Evolutionary conservation across 768 basidiomycete species (phyloP), one percentile per base, ranked within the genome.

Genomic region (Hemileccinum rubropunctum): DNA sequence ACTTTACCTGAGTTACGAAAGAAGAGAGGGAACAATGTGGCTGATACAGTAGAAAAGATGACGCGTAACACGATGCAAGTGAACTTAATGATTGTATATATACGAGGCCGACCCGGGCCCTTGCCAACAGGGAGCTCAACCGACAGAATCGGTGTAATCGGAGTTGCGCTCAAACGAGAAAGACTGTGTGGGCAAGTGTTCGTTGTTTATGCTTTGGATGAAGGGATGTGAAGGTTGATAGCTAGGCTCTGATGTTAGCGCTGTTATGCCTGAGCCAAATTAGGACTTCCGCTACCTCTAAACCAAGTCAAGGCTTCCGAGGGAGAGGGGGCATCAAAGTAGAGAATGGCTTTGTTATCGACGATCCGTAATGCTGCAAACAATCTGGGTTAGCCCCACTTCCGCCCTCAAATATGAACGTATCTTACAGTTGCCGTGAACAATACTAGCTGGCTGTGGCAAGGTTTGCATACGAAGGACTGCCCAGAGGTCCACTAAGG

Each of bases 401-500:
- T 41, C 28, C 28, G 26, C 43, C 35, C 27, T 34, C 40, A 37
- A 34, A 36, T 18, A 30, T 52, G 30, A 15, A 8, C 32, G 35
- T 50, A 37, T 57, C 72, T 55, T 63, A 88, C 90, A 82, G 65
- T 88, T 93, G 36, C 89, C 90, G 64, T 93, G 87, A 21, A 91
- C 88, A 49, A 94, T 89, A 56, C 87, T 91, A 15, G 91, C 92
- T 6, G 91, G 93, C 60, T 94, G 91, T 6, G 87, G 85, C 38
- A 93, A 65, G 0, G 94, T 95, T 67, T 95, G 92, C 92, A 99
- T 93, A 37, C 95, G 79, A 52, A 98, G 72, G 28, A 98, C 95
- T 30, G 94, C 94, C 88, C 92, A 98, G n/a, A 98, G 76, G 63
- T 98, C 95, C 27, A 98, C 92, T 20, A 64, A 70, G 4, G 82